Conservation (phyloP, 768 basidiomycete species). For the Crassisporium funariophilum region DNA sequence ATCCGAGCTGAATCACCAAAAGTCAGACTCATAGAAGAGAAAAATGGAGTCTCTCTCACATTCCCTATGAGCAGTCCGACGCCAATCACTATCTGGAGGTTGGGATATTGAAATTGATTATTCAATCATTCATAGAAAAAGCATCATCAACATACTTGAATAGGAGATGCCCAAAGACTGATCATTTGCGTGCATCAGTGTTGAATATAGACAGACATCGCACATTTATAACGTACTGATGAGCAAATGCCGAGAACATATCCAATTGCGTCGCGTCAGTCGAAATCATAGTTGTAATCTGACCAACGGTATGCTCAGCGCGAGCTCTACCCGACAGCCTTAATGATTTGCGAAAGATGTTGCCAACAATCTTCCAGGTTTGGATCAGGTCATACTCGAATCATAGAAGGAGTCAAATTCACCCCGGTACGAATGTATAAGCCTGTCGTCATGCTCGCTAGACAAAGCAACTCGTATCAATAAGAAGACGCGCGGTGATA, state of each 20-base stretch:
- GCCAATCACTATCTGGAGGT: slow-evolving; percentile 50
- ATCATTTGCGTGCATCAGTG: not conserved
- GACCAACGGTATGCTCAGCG: slow-evolving; percentile 59
- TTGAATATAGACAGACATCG: not conserved
- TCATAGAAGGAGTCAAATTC: no score
- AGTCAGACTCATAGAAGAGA: not conserved
- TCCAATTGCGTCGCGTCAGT: slow-evolving; percentile 63
- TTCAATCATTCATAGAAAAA: no score
- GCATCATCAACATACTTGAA: slow-evolving; percentile 40
- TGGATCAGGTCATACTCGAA: not conserved
- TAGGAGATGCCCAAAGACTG: slow-evolving; percentile 62
- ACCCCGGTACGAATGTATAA: slow-evolving; percentile 50
- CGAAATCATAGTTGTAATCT: slow-evolving; percentile 72
- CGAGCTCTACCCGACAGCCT: slow-evolving; percentile 64
- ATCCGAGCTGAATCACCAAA: slow-evolving; percentile 50
- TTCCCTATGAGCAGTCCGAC: slow-evolving; percentile 63
- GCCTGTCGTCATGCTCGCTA: slow-evolving; percentile 50
- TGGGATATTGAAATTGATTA: no score
- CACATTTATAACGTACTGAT: slow-evolving; percentile 35
- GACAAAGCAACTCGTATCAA: not conserved
- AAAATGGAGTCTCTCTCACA: slow-evolving; percentile 32
- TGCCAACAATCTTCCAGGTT: slow-evolving; percentile 37
- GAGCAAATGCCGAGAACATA: slow-evolving; percentile 42
- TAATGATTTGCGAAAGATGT: slow-evolving; percentile 67
- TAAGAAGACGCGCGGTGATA: not conserved